These are phyloP conservation scores for Candida loeiensis DNA, from an alignment of 805 yeast genomes.

Conservation along the genomic window DNA sequence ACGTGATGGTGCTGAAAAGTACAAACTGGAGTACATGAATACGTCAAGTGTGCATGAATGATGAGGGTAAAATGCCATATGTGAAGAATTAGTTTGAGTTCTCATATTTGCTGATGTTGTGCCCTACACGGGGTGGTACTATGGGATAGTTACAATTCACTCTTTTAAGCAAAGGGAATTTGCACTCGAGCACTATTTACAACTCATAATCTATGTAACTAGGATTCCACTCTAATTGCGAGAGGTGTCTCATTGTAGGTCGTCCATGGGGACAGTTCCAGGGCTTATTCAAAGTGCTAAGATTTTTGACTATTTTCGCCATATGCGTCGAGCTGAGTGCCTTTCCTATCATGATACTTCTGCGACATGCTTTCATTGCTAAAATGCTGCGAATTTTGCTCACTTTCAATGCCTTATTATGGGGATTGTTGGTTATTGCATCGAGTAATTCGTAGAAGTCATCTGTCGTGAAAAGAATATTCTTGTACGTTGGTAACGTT, in stretches of 20 bases:
- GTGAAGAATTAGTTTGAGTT: no score
- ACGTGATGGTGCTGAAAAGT: no score
- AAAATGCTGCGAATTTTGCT: slow-evolving; percentile 78
- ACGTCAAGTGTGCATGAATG: no score
- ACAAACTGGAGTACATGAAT: no score
- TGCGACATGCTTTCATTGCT: slow-evolving; percentile 94
- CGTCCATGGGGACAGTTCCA: slow-evolving; percentile 98
- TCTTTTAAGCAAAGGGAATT: no score
- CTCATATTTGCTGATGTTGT: no score
- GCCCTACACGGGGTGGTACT: no score
- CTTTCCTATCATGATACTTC: slow-evolving; percentile 91
- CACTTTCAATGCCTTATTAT: slow-evolving; percentile 45
- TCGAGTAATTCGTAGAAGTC: slow-evolving; percentile 80
- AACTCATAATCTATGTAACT: slow-evolving; percentile 10
- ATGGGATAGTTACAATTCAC: no score
- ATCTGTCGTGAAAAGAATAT: slow-evolving; percentile 58
- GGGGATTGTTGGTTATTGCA: slow-evolving; percentile 49
- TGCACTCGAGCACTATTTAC: no score
- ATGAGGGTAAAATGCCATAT: no score
- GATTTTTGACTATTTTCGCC: slow-evolving; percentile 62
- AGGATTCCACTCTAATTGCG: slow-evolving; percentile 43
- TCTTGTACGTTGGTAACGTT: slow-evolving; percentile 71
- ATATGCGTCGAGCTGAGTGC: slow-evolving; percentile 56
- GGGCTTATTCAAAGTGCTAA: slow-evolving; percentile 78
- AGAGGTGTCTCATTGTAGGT: slow-evolving; percentile 91